Percentiles rank a stretch among this genome's conserved stretches.
These are phyloP conservation scores for Mentha longifolia DNA, from an alignment of 257 asterid genomes.

Conservation along the genomic window DNA sequence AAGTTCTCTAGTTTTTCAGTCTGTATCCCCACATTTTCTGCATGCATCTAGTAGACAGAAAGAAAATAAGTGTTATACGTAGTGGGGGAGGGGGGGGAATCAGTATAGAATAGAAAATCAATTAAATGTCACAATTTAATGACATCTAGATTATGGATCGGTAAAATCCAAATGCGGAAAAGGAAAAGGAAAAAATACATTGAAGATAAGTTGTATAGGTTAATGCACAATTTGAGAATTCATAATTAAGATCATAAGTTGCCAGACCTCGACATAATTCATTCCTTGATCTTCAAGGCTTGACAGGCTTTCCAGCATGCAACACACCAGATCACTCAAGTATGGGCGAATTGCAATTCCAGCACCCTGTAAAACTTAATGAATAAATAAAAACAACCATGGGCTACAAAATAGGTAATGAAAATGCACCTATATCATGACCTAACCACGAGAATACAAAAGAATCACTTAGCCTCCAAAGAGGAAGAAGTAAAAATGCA, in stretches of 20 bases:
- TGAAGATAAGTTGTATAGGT: not conserved
- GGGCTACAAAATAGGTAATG: conserved; percentile 16
- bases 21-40: conserved; percentile 91
- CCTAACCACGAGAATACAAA: not conserved
- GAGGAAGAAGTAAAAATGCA: conserved; percentile 19
- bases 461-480: conserved; percentile 22
- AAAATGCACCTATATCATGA: conserved; percentile 3
- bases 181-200: not conserved
- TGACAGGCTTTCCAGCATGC: conserved; percentile 99
- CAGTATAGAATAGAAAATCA: conserved; percentile 27
- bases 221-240: conserved; percentile 5
- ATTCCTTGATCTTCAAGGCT: conserved; percentile 99
- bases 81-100: conserved; percentile 13
- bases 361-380: conserved; percentile 67
- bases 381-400: conserved; percentile 17
- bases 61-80: conserved; percentile 22
- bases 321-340: conserved; percentile 86
- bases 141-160: conserved; percentile 23
- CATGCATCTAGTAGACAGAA: conserved; percentile 70
- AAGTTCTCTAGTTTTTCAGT: conserved; percentile 91
- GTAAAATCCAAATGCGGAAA: conserved; percentile 21
- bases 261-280: conserved; percentile 90
- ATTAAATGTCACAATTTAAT: conserved; percentile 19
- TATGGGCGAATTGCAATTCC: conserved; percentile 94
- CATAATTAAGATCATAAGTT: conserved; percentile 27